Conservation (phyloP, 345 rosid species). For the Gossypioides kirkii region DNA sequence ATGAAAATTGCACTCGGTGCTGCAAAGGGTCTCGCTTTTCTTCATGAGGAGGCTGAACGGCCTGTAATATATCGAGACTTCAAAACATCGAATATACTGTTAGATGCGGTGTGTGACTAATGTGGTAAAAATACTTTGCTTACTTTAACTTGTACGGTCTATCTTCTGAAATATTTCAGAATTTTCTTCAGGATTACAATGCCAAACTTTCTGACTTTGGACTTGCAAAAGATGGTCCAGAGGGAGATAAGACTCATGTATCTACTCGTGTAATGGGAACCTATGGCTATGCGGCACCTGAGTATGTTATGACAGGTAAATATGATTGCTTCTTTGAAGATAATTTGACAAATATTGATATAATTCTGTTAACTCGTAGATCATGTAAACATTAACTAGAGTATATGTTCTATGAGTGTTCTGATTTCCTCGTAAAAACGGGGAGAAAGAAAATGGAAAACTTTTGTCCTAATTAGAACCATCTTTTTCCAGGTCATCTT, state of each 20-base stretch:
- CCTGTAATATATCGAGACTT: constrained; percentile 48
- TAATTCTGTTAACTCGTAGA: not conserved
- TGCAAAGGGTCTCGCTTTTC: constrained; percentile 44
- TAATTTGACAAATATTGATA: not conserved
- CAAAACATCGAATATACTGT: constrained; percentile 40
- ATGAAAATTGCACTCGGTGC: constrained; percentile 40
- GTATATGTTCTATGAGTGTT: not conserved
- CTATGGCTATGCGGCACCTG: constrained; percentile 40
- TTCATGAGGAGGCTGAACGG: constrained; percentile 42
- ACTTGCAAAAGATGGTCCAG: constrained; percentile 39
- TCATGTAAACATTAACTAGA: not conserved
- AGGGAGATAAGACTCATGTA: constrained; percentile 29
- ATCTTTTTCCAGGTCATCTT: constrained; percentile 9
- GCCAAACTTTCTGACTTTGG: constrained; percentile 46
- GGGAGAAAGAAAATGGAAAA: not conserved
- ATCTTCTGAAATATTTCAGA: not conserved
- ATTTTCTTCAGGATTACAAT: constrained; percentile 28
- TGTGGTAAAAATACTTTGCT: not conserved
- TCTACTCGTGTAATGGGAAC: constrained; percentile 41
- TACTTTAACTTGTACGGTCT: not conserved
- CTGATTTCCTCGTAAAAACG: not conserved
- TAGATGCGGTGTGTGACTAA: constrained; percentile 35
- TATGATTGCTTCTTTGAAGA: not conserved
- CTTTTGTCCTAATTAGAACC: not conserved
- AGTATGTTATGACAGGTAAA: constrained; percentile 43